Evolutionary conservation across 495 filamentous ascomycete genomes (phyloP).

Genomic region (Penicillium coffeae): DNA sequence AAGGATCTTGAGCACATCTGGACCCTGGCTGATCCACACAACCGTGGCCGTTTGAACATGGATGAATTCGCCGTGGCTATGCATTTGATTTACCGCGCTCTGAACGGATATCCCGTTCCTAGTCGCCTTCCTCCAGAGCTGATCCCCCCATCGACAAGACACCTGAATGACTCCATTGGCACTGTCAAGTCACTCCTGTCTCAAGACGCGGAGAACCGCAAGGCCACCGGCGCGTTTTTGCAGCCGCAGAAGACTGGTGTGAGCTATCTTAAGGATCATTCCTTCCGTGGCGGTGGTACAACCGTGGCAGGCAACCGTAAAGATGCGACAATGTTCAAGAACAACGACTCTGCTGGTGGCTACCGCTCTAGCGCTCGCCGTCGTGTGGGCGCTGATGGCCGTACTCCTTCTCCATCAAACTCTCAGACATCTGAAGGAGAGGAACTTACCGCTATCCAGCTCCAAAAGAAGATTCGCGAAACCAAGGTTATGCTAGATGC

Average conservation of each 20-base stretch:
- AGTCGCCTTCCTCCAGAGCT: conserved; percentile 88
- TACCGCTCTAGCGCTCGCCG: conserved; percentile 94
- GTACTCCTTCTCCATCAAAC: conserved; percentile 70
- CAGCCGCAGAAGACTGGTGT: conserved; percentile 96
- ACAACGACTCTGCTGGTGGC: conserved; percentile 80
- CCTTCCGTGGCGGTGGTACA: conserved; percentile 63
- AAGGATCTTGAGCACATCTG: conserved; percentile 87
- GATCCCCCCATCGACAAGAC: conserved; percentile 91
- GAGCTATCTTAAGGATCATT: conserved; percentile 93
- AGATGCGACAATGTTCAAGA: conserved; percentile 94
- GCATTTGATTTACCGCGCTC: conserved; percentile 96
- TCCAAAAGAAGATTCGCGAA: conserved; percentile 91
- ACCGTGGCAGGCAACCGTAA: conserved; percentile 56
- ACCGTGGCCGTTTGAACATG: conserved; percentile 89
- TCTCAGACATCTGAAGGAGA: conserved; percentile 68
- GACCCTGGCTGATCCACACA: conserved; percentile 90
- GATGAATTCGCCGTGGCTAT: conserved; percentile 99
- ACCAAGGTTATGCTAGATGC: conserved; percentile 95
- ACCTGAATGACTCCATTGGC: conserved; percentile 86
- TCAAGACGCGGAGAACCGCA: conserved; percentile 81
- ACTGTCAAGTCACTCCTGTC: conserved; percentile 90
- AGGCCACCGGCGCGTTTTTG: conserved; percentile 77
- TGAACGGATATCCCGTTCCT: conserved; percentile 95
- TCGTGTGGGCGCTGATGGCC: conserved; percentile 65
- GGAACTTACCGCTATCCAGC: conserved; percentile 78